Evolutionary conservation across 2,329 filamentous ascomycete species (phyloP), one percentile per base, ranked within the genome.

Genomic region (Pseudopithomyces maydicus): DNA sequence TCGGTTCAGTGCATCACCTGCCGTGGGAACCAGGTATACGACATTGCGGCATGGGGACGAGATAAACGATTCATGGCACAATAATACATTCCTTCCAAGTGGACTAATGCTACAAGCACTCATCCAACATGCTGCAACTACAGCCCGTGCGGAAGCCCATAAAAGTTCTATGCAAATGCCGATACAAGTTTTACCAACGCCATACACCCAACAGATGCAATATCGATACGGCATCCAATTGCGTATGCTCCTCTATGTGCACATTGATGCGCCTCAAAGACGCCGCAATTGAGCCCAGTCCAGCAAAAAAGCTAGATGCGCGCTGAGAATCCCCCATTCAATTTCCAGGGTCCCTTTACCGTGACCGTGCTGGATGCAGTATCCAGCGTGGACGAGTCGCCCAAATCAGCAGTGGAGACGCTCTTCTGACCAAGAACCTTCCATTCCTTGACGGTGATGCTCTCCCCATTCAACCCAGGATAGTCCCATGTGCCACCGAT

Each of bases 401-500:
- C 54, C 1, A 56, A 51, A 17, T 63, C 58, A 3, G 55, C 59
- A 36, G 58, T 6, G 1, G 52, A 6, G 8, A 39, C 7, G 14
- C 8, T 15, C 3, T 39, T 42, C 55, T 67, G 71, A 0, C 74
- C 74, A 26, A 77, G 52, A 6, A 77, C 55, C 6, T 65, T 48
- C 0, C 76, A 69, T 17, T 61, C 62, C 14, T 54, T 56, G 5
- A 75, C 66, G 1, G 63, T 69, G 5, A 70, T 41, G 36, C 66
- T 70, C 61, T 72, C 69, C 0, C 67, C 67, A 6, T 55, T 57
- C 6, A 47, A 38, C 0, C 58, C 65, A 0, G 15, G 26, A 67
- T 84, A 88, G 1, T 75, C 82, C 36, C 22, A 23, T 1, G 17
- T 22, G 36, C 36, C 36, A 0, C 87, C 88, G 1, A 74, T 77